phyloP scores from a whole-genome alignment of 306 rosid species.

The Trifolium subterraneum region DNA sequence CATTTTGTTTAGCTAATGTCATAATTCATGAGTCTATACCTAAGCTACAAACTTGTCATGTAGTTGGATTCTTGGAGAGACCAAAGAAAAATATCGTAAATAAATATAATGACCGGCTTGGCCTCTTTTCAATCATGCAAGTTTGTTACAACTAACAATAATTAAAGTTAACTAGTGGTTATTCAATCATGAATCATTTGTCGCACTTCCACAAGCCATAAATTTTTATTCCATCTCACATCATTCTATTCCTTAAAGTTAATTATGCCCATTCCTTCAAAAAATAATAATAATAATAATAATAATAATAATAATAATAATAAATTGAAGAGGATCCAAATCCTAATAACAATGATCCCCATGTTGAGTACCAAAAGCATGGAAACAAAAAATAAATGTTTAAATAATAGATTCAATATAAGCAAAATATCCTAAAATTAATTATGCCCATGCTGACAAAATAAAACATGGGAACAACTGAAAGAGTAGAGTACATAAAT shows the following conservation, averaged over 20 bases:
- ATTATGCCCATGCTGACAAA: not conserved
- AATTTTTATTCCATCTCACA: constrained; percentile 10
- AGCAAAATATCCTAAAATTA: not conserved
- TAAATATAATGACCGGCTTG: constrained; percentile 32
- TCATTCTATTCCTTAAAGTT: not conserved
- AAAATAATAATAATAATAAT: no score
- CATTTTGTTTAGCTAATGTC: not conserved
- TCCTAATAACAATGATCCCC: no score
- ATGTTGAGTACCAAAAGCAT: not conserved
- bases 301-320: no score
- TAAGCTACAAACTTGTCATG: constrained; percentile 38
- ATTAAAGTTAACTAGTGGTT: constrained; percentile 12
- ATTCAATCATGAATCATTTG: no score
- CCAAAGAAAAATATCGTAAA: constrained; percentile 19
- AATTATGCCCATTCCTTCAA: not conserved
- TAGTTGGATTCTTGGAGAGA: constrained; percentile 37
- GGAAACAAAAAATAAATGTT: not conserved
- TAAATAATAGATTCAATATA: not conserved
- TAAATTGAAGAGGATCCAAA: no score
- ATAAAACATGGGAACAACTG: not conserved
- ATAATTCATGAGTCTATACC: constrained; percentile 25
- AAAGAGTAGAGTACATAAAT: not conserved
- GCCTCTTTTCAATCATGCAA: constrained; percentile 39
- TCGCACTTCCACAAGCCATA: not conserved
- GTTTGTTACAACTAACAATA: constrained; percentile 50